Conservation (phyloP, 108 stramenopile species). For the Epithemia pelagica region DNA sequence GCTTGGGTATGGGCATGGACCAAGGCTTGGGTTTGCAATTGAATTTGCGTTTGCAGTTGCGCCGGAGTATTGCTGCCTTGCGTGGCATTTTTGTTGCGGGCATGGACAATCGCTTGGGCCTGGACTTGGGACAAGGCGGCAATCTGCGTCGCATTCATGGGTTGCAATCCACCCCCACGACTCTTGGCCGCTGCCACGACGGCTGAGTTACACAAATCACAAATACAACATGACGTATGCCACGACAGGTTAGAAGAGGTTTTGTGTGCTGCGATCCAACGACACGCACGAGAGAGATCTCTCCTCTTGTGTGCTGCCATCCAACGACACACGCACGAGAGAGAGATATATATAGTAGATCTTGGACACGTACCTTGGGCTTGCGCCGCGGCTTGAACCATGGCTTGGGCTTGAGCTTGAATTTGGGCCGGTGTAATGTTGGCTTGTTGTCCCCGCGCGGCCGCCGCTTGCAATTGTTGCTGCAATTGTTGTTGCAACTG, state of each 20-base stretch:
- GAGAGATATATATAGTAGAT: too few relatives aligned
- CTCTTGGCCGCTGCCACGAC: constrained; percentile 83
- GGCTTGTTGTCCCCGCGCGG: constrained; percentile 77
- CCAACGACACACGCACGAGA: too few relatives aligned
- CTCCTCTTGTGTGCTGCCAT: too few relatives aligned
- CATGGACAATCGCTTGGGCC: constrained; percentile 84
- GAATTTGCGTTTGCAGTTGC: constrained; percentile 78
- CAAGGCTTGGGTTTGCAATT: constrained; percentile 66
- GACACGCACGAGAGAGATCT: too few relatives aligned
- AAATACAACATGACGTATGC: not conserved
- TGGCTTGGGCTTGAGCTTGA: constrained; percentile 83
- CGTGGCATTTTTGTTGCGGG: constrained; percentile 48
- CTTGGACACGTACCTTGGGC: constrained; percentile 50
- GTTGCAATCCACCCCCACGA: constrained; percentile 64
- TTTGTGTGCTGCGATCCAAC: too few relatives aligned
- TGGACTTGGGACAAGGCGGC: constrained; percentile 69
- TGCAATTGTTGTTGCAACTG: constrained; percentile 77
- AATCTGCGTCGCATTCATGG: constrained; percentile 63
- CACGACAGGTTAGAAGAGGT: too few relatives aligned
- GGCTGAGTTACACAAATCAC: constrained; percentile 15
- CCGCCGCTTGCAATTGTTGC: constrained; percentile 74
- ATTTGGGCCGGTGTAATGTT: constrained; percentile 85
- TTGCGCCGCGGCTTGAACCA: constrained; percentile 85
- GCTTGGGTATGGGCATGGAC: constrained; percentile 83
- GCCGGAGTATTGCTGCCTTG: constrained; percentile 39